These are phyloP conservation scores for Neonectria neomacrospora DNA, from an alignment of 2,329 filamentous ascomycete genomes.

Conservation along the genomic window DNA sequence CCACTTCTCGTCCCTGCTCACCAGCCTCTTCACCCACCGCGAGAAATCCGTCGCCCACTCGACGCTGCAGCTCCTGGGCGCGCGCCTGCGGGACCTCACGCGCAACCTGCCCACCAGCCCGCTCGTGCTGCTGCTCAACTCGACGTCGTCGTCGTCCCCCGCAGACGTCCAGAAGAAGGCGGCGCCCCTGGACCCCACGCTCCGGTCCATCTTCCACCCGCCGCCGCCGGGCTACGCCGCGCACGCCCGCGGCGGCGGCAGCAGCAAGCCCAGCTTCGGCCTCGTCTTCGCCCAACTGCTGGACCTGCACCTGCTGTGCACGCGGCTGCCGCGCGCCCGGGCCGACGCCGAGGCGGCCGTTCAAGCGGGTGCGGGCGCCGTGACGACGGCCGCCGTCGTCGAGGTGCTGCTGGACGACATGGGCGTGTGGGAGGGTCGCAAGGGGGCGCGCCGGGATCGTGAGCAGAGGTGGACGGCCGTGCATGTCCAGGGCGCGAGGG, in stretches of 20 bases:
- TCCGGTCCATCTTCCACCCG: conserved; percentile 62
- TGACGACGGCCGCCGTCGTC: conserved; percentile 55
- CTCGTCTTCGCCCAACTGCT: conserved; percentile 65
- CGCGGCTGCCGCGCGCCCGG: conserved; percentile 53
- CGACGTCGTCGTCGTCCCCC: conserved; percentile 44
- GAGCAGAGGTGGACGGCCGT: conserved; percentile 67
- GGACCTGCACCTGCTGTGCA: conserved; percentile 65
- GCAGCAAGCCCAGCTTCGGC: conserved; percentile 64
- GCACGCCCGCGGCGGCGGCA: conserved; percentile 37
- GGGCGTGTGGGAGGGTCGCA: conserved; percentile 56
- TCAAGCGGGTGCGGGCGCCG: conserved; percentile 16
- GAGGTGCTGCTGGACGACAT: conserved; percentile 65
- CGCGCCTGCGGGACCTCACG: conserved; percentile 58
- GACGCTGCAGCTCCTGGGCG: conserved; percentile 59
- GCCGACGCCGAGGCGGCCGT: conserved; percentile 52
- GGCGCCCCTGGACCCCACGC: conserved; percentile 55
- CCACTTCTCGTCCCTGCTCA: conserved; percentile 64
- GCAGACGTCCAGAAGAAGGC: conserved; percentile 16
- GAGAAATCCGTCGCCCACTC: conserved; percentile 60
- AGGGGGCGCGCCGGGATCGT: conserved; percentile 47
- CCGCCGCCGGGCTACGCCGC: conserved; percentile 34
- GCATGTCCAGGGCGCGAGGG: conserved; percentile 51
- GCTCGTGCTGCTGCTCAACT: conserved; percentile 67
- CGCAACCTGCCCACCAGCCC: conserved; percentile 54
- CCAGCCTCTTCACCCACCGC: conserved; percentile 62